Evolutionary conservation across 371 early-diverging fungal species (phyloP), one percentile per base, ranked within the genome.

Genomic region (Cokeromyces recurvatus): DNA sequence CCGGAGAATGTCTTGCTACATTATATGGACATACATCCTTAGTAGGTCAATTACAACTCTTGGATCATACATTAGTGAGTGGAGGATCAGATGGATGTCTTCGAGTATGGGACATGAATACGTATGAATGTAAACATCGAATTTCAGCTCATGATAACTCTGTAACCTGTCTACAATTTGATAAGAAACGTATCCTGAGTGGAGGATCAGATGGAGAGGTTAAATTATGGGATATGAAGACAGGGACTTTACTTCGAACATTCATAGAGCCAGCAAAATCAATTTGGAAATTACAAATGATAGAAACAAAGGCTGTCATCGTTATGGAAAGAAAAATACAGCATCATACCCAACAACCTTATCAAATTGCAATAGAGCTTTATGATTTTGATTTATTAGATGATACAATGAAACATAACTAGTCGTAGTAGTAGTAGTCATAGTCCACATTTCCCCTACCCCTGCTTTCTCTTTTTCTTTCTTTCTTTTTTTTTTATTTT

Each of bases 51-150:
- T 52, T 71, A 20, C 67, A 71, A 37, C 43, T 71, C 2, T 43
- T 38, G 0, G 47, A 85, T 16, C 81, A 80, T 32, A 75, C 76
- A 22, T 68, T 91, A 32, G 85, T 90, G 40, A 92, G 83, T 38
- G 92, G 90, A 10, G 84, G 90, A 8, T 90, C 91, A 14, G 97
- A 97, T 66, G 84, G 91, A 1, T 81, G 82, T 23, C 70, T 91
- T 22, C 78, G 89, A 9, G 74, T 95, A 17, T 97, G 97, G 97
- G 77, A 81, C 24, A 77, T 89, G 17, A 21, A 39, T 1, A 47
- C 38, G 20, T 71, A 68, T 43, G 68, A 74, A 43, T 82, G 89
- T 36, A 73, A 76, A 41, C 78, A 78, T 39, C 73, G 77, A 21
- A 79, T 90, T 10, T 79, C 80, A 17, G 90, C 90, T 0, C 92